These are phyloP conservation scores for Globisporangium yorkense DNA, from an alignment of 352 stramenopile species.

Conservation along the genomic window DNA sequence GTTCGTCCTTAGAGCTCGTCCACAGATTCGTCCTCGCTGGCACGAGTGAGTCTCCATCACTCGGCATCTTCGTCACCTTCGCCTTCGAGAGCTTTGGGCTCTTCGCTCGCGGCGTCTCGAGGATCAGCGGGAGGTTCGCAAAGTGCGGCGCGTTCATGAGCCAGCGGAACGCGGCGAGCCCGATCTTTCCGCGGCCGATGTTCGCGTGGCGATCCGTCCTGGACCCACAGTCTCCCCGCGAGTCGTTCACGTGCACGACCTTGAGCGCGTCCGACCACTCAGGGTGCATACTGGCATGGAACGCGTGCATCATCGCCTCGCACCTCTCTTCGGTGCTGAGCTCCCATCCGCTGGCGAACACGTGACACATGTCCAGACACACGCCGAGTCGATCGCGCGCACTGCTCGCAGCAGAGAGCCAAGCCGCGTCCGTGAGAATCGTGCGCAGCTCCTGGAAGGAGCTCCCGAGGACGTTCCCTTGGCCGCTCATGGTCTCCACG, in stretches of 20 bases:
- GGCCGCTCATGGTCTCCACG: slow-evolving; percentile 39
- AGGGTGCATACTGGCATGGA: slow-evolving; percentile 19
- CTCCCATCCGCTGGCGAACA: slow-evolving; percentile 25
- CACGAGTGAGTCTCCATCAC: not conserved
- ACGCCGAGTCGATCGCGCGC: slow-evolving; percentile 21
- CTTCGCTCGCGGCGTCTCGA: slow-evolving; percentile 32
- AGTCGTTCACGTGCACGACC: slow-evolving; percentile 44
- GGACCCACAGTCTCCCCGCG: slow-evolving; percentile 23
- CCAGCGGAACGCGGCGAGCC: slow-evolving; percentile 26
- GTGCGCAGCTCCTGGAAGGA: slow-evolving; percentile 28
- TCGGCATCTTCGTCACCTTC: not conserved
- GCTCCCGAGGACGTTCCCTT: slow-evolving; percentile 31
- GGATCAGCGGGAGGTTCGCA: slow-evolving; percentile 32
- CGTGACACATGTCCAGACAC: slow-evolving; percentile 43
- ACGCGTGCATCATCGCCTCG: slow-evolving; percentile 28
- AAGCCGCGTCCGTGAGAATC: slow-evolving; percentile 22
- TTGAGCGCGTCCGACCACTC: slow-evolving; percentile 30
- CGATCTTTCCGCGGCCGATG: slow-evolving; percentile 28
- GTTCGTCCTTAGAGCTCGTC: not conserved
- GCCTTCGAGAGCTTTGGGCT: not conserved
- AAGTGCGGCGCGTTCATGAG: slow-evolving; percentile 35
- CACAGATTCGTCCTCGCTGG: not conserved
- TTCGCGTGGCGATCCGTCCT: slow-evolving; percentile 35
- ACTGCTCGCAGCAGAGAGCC: not conserved
- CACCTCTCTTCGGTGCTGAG: slow-evolving; percentile 19